Percentiles rank a stretch among this genome's conserved stretches.
Conservation (phyloP, 2,329 filamentous ascomycete species). For the Lasiodiplodia citricola region DNA sequence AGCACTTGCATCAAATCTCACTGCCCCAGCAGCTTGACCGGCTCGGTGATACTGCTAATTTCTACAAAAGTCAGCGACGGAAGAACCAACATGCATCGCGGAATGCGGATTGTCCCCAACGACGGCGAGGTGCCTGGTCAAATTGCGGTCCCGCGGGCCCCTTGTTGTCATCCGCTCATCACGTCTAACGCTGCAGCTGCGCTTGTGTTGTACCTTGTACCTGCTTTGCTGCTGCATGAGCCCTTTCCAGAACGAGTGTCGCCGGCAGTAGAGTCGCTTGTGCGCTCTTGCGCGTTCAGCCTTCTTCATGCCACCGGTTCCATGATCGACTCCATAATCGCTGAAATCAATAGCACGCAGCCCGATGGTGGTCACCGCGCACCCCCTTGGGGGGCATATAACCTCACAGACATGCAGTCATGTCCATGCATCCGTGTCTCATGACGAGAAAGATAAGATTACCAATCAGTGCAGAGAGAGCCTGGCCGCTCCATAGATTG, state of each 20-base stretch:
- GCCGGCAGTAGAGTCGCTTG: slow-evolving; percentile 18
- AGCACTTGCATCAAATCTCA: slow-evolving; percentile 21
- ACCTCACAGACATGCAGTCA: slow-evolving; percentile 1
- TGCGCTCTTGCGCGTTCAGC: slow-evolving; percentile 15
- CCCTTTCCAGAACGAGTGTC: slow-evolving; percentile 11
- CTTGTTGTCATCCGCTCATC: slow-evolving; percentile 14
- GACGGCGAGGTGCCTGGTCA: slow-evolving; percentile 15
- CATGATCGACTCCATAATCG: slow-evolving; percentile 11
- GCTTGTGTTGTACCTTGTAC: slow-evolving; percentile 25
- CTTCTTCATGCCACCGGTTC: slow-evolving; percentile 16
- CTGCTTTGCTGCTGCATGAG: slow-evolving; percentile 20
- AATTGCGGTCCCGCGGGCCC: slow-evolving; percentile 5
- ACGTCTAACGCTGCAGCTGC: slow-evolving; percentile 11
- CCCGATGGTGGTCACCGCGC: slow-evolving; percentile 5
- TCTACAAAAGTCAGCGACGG: background rate
- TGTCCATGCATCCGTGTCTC: slow-evolving; percentile 13
- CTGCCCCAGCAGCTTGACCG: background rate
- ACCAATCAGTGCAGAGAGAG: slow-evolving; percentile 1
- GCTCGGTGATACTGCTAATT: slow-evolving; percentile 17
- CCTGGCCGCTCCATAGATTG: slow-evolving; percentile 3
- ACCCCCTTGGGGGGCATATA: slow-evolving; percentile 13
- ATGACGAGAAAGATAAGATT: slow-evolving; percentile 13
- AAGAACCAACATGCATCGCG: slow-evolving; percentile 10
- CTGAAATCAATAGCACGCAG: slow-evolving; percentile 22
- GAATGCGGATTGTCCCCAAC: slow-evolving; percentile 19